These are phyloP conservation scores for Colletotrichum costaricense DNA, from an alignment of 2,329 filamentous ascomycete species.

Conservation along the genomic window DNA sequence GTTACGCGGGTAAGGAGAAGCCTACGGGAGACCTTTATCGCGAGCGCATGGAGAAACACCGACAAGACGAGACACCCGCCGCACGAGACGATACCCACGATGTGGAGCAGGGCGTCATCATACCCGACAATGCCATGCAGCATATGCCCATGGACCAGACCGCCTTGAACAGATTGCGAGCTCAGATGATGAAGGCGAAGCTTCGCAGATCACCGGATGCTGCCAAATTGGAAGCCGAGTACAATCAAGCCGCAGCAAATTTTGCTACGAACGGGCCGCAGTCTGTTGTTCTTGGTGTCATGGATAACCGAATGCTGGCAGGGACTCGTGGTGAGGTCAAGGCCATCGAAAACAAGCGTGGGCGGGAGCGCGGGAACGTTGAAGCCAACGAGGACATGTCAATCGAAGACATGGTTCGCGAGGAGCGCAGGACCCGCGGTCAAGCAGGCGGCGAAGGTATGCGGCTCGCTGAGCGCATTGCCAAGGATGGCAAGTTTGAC, in stretches of 20 bases:
- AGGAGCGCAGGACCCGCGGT: slow-evolving; percentile 87
- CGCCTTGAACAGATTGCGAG: slow-evolving; percentile 87
- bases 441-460: slow-evolving; percentile 83
- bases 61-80: slow-evolving; percentile 46
- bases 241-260: slow-evolving; percentile 78
- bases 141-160: slow-evolving; percentile 77
- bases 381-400: slow-evolving; percentile 95
- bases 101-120: slow-evolving; percentile 65
- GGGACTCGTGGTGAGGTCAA: slow-evolving; percentile 80
- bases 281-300: slow-evolving; percentile 84
- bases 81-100: slow-evolving; percentile 31
- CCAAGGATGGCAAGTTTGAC: slow-evolving; percentile 91
- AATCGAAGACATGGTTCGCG: slow-evolving; percentile 96
- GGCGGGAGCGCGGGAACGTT: slow-evolving; percentile 84
- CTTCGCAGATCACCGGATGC: slow-evolving; percentile 81
- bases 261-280: slow-evolving; percentile 69
- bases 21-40: slow-evolving; percentile 88
- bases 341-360: slow-evolving; percentile 81
- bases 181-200: slow-evolving; percentile 96
- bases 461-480: slow-evolving; percentile 90
- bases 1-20: slow-evolving; percentile 86
- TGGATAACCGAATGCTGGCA: slow-evolving; percentile 90
- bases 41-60: slow-evolving; percentile 74
- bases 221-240: slow-evolving; percentile 82
- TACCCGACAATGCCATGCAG: slow-evolving; percentile 65